Conservation (phyloP, 2,329 filamentous ascomycete species). For the Cercospora nicotianae region DNA sequence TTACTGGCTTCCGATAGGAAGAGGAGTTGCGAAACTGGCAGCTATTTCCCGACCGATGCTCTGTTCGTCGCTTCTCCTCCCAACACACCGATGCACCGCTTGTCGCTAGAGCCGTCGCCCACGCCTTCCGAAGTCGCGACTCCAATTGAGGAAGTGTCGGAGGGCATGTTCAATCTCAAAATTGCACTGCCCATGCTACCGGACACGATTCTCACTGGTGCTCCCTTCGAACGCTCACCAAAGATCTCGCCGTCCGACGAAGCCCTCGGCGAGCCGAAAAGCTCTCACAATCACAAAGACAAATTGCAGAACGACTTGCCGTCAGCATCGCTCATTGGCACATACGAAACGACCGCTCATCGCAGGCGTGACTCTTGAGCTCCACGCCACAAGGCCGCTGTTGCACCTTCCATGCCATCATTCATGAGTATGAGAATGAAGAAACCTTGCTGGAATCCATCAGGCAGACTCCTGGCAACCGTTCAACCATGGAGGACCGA, state of each 20-base stretch:
- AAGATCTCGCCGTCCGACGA: not conserved
- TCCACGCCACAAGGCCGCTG: not conserved
- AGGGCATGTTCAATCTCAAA: conserved; percentile 8
- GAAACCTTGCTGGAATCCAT: not conserved
- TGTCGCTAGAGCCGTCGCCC: not conserved
- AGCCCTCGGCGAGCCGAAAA: not conserved
- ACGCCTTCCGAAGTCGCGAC: not conserved
- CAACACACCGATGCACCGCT: not conserved
- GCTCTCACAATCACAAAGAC: not conserved
- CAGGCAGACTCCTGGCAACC: not conserved
- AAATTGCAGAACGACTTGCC: not conserved
- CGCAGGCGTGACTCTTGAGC: not conserved
- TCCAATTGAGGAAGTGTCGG: conserved; percentile 3
- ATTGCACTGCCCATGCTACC: conserved; percentile 14
- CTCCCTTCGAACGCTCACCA: not conserved
- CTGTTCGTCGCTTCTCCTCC: conserved; percentile 1
- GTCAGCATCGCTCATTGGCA: not conserved
- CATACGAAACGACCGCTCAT: not conserved
- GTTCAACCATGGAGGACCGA: not conserved
- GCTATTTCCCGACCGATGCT: conserved; percentile 11
- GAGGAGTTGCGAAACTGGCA: not conserved
- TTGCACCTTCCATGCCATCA: not conserved
- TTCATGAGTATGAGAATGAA: not conserved
- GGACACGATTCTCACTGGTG: not conserved
- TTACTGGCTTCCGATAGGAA: conserved; percentile 1